Evolutionary conservation across 257 asterid genomes (phyloP).

Genomic region (Schizonepeta tenuifolia): DNA sequence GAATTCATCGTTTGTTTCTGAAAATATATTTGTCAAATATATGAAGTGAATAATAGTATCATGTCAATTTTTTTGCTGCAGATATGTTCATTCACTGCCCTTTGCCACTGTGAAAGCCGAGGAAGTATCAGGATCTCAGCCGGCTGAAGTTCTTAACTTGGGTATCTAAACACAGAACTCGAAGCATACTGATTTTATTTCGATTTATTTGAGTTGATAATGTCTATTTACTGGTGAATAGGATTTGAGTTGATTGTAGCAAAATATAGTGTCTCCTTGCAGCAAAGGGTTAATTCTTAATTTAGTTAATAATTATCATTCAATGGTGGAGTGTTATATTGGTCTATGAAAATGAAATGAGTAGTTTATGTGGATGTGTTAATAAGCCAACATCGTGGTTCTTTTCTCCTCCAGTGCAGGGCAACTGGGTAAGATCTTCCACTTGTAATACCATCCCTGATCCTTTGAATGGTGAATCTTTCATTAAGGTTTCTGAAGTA

Average conservation of each 20-base stretch:
- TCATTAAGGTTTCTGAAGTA: conserved; percentile 84
- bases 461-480: conserved; percentile 91
- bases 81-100: conserved; percentile 61
- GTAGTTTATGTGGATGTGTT: neutral
- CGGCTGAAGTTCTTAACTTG: conserved; percentile 90
- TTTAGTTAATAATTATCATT: neutral
- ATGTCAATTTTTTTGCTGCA: conserved; percentile 36
- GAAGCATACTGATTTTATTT: neutral
- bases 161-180: conserved; percentile 47
- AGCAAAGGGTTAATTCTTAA: neutral
- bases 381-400: conserved; percentile 12
- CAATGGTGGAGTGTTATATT: neutral
- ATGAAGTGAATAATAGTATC: neutral
- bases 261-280: neutral
- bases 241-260: neutral
- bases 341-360: neutral
- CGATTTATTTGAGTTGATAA: neutral
- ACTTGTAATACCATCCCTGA: conserved; percentile 71
- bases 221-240: neutral
- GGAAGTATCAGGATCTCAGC: conserved; percentile 78
- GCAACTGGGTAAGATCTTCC: conserved; percentile 73
- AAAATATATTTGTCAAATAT: neutral
- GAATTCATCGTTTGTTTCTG: neutral
- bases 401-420: conserved; percentile 66
- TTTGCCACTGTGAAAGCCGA: conserved; percentile 78